Evolutionary conservation across 495 filamentous ascomycete species (phyloP).

Genomic region (Tuber microsphaerosporum): DNA sequence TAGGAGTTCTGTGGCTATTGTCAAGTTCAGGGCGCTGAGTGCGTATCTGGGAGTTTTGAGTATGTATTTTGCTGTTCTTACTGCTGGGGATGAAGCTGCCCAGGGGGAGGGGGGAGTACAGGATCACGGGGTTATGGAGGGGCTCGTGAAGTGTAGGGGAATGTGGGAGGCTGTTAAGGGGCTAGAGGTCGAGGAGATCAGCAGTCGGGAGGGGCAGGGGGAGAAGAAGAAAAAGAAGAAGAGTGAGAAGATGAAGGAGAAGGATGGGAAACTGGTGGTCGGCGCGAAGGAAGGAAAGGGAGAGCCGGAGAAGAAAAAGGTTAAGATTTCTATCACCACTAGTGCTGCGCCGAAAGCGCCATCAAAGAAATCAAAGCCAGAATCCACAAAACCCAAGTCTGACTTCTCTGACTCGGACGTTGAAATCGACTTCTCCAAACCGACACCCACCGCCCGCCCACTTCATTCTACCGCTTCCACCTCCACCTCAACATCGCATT

Average conservation of each 20-base stretch:
- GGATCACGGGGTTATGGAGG: conserved; percentile 83
- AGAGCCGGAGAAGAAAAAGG: conserved; percentile 31
- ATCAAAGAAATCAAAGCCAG: conserved; percentile 46
- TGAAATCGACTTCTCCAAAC: conserved; percentile 48
- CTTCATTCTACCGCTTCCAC: conserved; percentile 43
- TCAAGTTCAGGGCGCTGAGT: conserved; percentile 67
- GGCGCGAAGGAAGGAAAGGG: conserved; percentile 46
- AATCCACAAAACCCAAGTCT: conserved; percentile 37
- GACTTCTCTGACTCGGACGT: conserved; percentile 58
- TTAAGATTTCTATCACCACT: conserved; percentile 44
- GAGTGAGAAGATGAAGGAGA: conserved; percentile 40
- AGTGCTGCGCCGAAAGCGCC: conserved; percentile 40
- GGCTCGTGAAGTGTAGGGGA: conserved; percentile 67
- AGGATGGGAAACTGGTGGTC: conserved; percentile 40
- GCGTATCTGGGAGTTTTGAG: conserved; percentile 77
- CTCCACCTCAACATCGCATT: conserved; percentile 47
- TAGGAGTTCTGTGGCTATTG: conserved; percentile 50
- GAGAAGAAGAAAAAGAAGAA: conserved; percentile 41
- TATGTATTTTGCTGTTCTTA: conserved; percentile 89
- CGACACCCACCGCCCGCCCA: neutral
- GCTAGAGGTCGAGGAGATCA: conserved; percentile 44
- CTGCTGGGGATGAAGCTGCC: conserved; percentile 54
- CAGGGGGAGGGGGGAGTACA: conserved; percentile 55
- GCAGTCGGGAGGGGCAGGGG: conserved; percentile 35
- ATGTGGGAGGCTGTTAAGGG: conserved; percentile 72